Evolutionary conservation across 345 rosid genomes (phyloP).

Genomic region (Brassica rapa): DNA sequence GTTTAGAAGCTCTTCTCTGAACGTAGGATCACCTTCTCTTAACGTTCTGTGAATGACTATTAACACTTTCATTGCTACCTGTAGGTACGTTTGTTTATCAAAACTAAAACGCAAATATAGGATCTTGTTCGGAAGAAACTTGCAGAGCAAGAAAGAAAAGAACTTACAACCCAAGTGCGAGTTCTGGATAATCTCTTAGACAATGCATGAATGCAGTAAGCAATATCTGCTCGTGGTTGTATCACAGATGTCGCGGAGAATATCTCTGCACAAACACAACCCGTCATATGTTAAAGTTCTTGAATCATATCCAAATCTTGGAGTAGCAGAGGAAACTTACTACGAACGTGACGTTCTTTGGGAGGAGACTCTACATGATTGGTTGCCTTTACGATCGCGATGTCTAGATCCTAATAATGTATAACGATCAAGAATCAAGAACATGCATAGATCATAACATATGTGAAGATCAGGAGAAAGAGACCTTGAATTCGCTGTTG

Average conservation of each 20-base stretch:
- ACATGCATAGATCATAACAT: constrained; percentile 1
- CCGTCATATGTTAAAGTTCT: neutral
- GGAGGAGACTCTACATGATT: constrained; percentile 95
- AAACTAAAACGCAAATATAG: neutral
- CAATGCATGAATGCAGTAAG: constrained; percentile 87
- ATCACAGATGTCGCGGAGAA: constrained; percentile 83
- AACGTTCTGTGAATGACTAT: constrained; percentile 92
- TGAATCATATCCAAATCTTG: neutral
- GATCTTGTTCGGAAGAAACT: neutral
- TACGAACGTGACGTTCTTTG: constrained; percentile 93
- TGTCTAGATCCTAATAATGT: constrained; percentile 66
- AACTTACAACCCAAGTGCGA: constrained; percentile 75
- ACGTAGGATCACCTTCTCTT: constrained; percentile 96
- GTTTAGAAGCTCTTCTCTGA: constrained; percentile 81
- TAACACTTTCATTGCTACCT: constrained; percentile 90
- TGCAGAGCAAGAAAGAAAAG: neutral
- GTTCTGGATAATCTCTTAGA: constrained; percentile 87
- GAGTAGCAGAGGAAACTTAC: constrained; percentile 45
- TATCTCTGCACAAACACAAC: constrained; percentile 51
- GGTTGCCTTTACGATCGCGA: constrained; percentile 95
- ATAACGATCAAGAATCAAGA: neutral
- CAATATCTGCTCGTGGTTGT: constrained; percentile 92
- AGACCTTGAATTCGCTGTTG: constrained; percentile 94
- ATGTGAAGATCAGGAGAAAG: neutral
- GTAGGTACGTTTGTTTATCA: neutral